These are phyloP conservation scores for Truncatella angustata DNA, from an alignment of 2,329 filamentous ascomycete species.

Conservation along the genomic window DNA sequence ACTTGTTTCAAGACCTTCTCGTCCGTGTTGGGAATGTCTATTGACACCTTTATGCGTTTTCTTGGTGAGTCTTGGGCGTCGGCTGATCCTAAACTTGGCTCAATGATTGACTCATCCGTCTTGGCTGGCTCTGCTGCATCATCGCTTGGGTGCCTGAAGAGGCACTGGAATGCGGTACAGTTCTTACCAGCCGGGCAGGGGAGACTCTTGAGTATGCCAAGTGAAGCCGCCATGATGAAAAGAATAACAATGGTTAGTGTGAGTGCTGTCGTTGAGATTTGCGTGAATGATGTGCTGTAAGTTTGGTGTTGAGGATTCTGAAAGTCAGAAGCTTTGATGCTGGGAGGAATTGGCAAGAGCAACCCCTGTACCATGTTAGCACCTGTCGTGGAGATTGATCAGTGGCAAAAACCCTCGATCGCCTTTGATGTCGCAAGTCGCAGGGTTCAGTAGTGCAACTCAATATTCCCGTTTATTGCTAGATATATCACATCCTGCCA, in stretches of 20 bases:
- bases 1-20: neutral
- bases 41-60: conserved; percentile 23
- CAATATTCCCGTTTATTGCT: no score
- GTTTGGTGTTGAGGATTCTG: neutral
- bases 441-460: no score
- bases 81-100: conserved; percentile 6
- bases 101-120: conserved; percentile 1
- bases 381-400: no score
- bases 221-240: conserved; percentile 23
- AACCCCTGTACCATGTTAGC: no score
- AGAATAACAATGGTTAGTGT: neutral
- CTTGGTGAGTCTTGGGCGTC: conserved; percentile 19
- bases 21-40: conserved; percentile 5
- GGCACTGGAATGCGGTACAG: conserved; percentile 49
- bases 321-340: no score
- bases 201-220: conserved; percentile 43
- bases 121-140: conserved; percentile 15
- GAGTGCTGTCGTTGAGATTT: neutral
- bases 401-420: no score
- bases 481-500: no score
- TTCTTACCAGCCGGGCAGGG: conserved; percentile 47
- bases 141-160: conserved; percentile 45
- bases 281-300: neutral
- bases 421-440: no score
- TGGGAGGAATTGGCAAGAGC: no score